Percentiles rank a stretch among this genome's conserved stretches.
These are phyloP conservation scores for Linum lewisii DNA, from an alignment of 345 rosid species.

Conservation along the genomic window DNA sequence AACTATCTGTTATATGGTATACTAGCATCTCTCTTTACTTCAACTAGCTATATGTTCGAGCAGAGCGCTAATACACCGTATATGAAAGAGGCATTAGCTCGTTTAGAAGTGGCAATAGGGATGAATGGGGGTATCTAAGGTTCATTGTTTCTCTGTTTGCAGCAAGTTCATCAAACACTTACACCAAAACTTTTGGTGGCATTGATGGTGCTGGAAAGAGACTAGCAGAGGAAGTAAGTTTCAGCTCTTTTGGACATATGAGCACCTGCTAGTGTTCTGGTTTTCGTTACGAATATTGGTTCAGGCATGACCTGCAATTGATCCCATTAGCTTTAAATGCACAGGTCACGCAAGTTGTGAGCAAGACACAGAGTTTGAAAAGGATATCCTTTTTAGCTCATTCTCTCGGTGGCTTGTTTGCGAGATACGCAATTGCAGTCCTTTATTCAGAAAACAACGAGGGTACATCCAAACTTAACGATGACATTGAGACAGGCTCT, in stretches of 20 bases:
- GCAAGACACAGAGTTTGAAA: conserved; percentile 58
- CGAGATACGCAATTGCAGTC: conserved; percentile 72
- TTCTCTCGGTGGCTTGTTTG: conserved; percentile 97
- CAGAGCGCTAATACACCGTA: background rate
- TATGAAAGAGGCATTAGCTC: background rate
- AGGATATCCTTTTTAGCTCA: conserved; percentile 90
- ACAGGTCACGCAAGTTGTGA: conserved; percentile 66
- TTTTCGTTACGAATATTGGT: conserved; percentile 2
- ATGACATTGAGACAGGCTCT: conserved; percentile 17
- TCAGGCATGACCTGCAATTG: background rate
- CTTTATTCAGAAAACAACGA: conserved; percentile 46
- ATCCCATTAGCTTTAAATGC: conserved; percentile 11
- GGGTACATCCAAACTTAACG: conserved; percentile 20
- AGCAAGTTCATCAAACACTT: conserved; percentile 87
- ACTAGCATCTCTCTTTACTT: conserved; percentile 1
- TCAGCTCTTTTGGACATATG: conserved; percentile 2
- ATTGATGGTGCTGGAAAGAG: conserved; percentile 92
- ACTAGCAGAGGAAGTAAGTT: conserved; percentile 82
- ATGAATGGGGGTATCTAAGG: too few relatives aligned
- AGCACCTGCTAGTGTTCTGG: background rate
- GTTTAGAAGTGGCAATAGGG: background rate
- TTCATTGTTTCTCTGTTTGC: conserved; percentile 14
- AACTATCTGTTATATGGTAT: conserved; percentile 80
- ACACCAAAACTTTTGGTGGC: conserved; percentile 74
- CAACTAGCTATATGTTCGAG: background rate